Evolutionary conservation across 2,329 filamentous ascomycete genomes (phyloP).

Genomic region (Phialemoniopsis sp.): DNA sequence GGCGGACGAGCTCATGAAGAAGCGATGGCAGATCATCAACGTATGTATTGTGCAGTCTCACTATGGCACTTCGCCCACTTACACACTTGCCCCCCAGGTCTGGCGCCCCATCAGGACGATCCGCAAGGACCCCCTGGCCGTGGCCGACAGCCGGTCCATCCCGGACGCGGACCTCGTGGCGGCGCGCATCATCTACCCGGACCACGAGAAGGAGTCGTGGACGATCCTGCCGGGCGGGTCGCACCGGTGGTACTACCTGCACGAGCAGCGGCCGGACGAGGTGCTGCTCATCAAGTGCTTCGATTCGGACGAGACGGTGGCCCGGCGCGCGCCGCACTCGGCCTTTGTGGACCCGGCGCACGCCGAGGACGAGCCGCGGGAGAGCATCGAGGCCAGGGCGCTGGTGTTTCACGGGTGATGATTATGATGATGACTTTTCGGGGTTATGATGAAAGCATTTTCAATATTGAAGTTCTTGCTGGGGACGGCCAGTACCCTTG

Average conservation of each 20-base stretch:
- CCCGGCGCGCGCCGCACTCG: constrained; percentile 47
- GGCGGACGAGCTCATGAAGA: constrained; percentile 9
- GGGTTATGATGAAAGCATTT: too few species aligned
- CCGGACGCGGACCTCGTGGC: constrained; percentile 31
- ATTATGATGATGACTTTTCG: too few species aligned
- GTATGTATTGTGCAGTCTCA: constrained; percentile 19
- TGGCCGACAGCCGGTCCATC: constrained; percentile 31
- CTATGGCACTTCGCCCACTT: constrained; percentile 19
- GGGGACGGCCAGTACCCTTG: too few species aligned
- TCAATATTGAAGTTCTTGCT: too few species aligned
- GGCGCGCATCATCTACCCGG: constrained; percentile 28
- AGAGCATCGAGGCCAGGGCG: constrained; percentile 53
- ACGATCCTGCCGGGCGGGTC: constrained; percentile 32
- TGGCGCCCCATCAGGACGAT: constrained; percentile 47
- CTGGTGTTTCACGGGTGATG: constrained; percentile 41
- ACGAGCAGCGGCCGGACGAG: constrained; percentile 8
- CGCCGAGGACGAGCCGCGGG: constrained; percentile 30
- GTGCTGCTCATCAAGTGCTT: constrained; percentile 12
- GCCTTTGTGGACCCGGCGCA: constrained; percentile 43
- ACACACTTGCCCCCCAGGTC: constrained; percentile 20
- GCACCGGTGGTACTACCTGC: constrained; percentile 17
- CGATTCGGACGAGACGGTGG: constrained; percentile 34
- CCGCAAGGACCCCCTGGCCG: constrained; percentile 32
- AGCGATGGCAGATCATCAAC: constrained; percentile 13
- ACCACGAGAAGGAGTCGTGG: constrained; percentile 29